Evolutionary conservation across 495 filamentous ascomycete species (phyloP).

Genomic region (Annulohypoxylon nitens): DNA sequence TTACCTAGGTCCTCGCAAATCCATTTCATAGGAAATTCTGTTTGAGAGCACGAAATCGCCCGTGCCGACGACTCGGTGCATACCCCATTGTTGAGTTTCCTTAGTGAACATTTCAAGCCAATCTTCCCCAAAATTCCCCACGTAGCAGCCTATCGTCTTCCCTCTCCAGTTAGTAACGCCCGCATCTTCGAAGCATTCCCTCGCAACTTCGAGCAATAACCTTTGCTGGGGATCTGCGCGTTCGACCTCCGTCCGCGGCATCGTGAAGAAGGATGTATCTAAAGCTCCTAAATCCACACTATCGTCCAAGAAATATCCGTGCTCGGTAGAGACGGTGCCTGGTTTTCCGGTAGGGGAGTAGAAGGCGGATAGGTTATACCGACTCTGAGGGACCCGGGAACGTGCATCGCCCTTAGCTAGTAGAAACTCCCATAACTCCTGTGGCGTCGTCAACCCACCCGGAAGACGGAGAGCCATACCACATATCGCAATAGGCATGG

Average conservation of each 20-base stretch:
- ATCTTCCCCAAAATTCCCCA: conserved; percentile 61
- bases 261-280: conserved; percentile 57
- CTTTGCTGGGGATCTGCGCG: conserved; percentile 67
- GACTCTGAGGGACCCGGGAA: conserved; percentile 49
- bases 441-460: conserved; percentile 45
- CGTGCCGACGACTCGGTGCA: conserved; percentile 37
- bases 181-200: conserved; percentile 61
- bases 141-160: conserved; percentile 59
- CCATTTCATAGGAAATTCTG: conserved; percentile 61
- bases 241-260: conserved; percentile 58
- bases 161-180: conserved; percentile 62
- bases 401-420: conserved; percentile 39
- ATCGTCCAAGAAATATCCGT: conserved; percentile 50
- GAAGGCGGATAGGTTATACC: conserved; percentile 58
- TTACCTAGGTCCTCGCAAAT: conserved; percentile 52
- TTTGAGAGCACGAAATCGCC: conserved; percentile 65
- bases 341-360: conserved; percentile 38
- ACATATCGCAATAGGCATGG: conserved; percentile 49
- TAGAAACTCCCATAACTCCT: conserved; percentile 56
- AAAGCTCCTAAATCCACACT: conserved; percentile 45
- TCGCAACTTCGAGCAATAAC: conserved; percentile 63
- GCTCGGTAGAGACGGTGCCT: conserved; percentile 4
- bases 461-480: conserved; percentile 56
- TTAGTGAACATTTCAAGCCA: conserved; percentile 47
- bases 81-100: conserved; percentile 39